phyloP scores from a whole-genome alignment of 2,329 filamentous ascomycete species.

The Paracamarosporium sp. region DNA sequence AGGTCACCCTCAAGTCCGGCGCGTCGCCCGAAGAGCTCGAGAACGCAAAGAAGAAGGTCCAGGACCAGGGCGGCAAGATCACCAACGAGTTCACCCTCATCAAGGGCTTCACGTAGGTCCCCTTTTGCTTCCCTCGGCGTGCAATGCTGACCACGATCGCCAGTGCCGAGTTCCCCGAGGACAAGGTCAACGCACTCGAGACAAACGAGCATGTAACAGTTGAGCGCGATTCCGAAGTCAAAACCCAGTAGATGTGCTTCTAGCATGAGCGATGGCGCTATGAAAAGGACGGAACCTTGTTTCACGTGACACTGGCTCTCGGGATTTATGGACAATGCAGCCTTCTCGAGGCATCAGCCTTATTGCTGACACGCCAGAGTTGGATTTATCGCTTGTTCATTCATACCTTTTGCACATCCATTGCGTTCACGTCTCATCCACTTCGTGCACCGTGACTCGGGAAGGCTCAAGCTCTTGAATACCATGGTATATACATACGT shows the following conservation, averaged over 20 bases:
- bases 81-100: constrained; percentile 83
- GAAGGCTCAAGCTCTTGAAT: no score
- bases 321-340: no score
- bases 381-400: no score
- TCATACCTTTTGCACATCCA: not conserved
- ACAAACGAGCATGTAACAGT: constrained; percentile 77
- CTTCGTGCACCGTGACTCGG: no score
- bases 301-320: not conserved
- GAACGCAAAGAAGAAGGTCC: constrained; percentile 78
- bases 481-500: no score
- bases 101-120: constrained; percentile 88
- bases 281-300: constrained; percentile 9
- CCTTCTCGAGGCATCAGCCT: no score
- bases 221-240: constrained; percentile 75
- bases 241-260: constrained; percentile 68
- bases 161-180: constrained; percentile 77
- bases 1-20: constrained; percentile 83
- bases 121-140: not conserved
- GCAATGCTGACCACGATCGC: constrained; percentile 12
- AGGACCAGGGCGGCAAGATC: constrained; percentile 82
- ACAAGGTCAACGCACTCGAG: constrained; percentile 70
- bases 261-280: constrained; percentile 3
- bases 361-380: no score
- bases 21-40: constrained; percentile 71
- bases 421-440: no score